Base-by-base conservation (phyloP, 306 rosid genomes). In the Vigna angularis region DNA sequence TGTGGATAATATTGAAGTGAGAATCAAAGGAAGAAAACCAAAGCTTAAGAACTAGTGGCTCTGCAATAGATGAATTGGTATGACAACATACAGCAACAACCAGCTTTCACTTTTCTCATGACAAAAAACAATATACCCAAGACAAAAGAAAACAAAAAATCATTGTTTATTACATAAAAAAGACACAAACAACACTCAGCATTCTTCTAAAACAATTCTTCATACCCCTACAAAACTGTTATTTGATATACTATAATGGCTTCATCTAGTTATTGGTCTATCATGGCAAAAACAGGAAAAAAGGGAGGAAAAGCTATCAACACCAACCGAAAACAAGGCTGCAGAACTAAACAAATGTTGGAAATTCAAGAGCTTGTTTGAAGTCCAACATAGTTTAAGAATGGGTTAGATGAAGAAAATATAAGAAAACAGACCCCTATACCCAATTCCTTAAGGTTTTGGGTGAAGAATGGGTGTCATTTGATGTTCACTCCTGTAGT, bases 21-120 rank as follows among this genome's bases (percentile, higher is more conserved):
- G 74, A 49, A 52, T 71, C 65, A 36, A 15, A 38, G 24, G 40
- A 55, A 72, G 40, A 16, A 52, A 72, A 72, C 22, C 47, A 36
- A 36, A 20, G 7, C 52, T 55, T 20, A 20, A 53, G 22, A 55
- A 12, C 61, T 34, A 52, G 34, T 71, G 34, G 26, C 64, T 47
- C 51, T 32, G 62, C 4, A 18, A 34, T 9, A 71, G 49, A 52
- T 51, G 64, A 12, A 50, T 51, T 17, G 9, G 20, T 14, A 69
- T 16, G 11, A 18, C 36, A 51, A 17, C 7, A 26, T 17, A 66
- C 6, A 20, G 6, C 15, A 20, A 55, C 44, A 30, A 30, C 5
- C 34, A 48, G 42, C 44, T 32, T 51, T 71, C 59, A 48, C n/a
- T 44, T 20, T 66, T 5, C 55, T 6, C 2, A 11, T 12, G 55